Evolutionary conservation across 2,329 filamentous ascomycete genomes (phyloP).

Genomic region (Nigrograna mackinnonii): DNA sequence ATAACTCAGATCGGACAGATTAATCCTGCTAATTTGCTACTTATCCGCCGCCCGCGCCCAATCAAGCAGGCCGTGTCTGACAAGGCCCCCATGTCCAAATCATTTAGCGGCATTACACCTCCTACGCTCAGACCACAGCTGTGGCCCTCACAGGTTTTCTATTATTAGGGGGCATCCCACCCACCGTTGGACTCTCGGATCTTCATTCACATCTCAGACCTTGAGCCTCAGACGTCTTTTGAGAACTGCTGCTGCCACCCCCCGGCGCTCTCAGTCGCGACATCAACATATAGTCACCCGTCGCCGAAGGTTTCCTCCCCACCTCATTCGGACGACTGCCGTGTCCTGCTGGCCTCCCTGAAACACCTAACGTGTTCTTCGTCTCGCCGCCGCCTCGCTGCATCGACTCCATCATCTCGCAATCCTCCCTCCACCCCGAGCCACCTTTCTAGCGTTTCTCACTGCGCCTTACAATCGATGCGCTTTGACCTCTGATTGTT

Average conservation of each 20-base stretch:
- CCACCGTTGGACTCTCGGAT: constrained; percentile 1
- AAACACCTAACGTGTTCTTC: constrained; percentile 10
- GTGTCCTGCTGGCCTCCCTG: constrained; percentile 3
- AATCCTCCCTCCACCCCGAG: constrained; percentile 8
- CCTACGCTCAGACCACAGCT: not conserved
- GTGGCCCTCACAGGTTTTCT: not conserved
- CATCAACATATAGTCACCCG: constrained; percentile 8
- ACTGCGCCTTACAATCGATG: constrained; percentile 22
- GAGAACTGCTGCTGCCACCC: not conserved
- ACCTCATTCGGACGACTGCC: constrained; percentile 1
- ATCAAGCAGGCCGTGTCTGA: no score
- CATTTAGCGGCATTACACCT: no score
- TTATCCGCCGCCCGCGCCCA: no score
- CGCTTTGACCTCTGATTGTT: constrained; percentile 26
- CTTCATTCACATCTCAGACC: no score
- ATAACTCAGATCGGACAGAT: constrained; percentile 8
- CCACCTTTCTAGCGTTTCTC: constrained; percentile 8
- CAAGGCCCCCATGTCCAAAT: no score
- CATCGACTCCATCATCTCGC: constrained; percentile 6
- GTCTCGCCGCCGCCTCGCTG: constrained; percentile 8
- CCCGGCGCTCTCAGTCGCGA: not conserved
- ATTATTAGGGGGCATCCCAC: constrained; percentile 8
- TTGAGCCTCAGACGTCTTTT: constrained; percentile 9
- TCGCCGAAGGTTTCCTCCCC: constrained; percentile 1
- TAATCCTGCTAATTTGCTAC: no score